phyloP scores from a whole-genome alignment of 2,329 filamentous ascomycete species.

The Botrytis fragariae region DNA sequence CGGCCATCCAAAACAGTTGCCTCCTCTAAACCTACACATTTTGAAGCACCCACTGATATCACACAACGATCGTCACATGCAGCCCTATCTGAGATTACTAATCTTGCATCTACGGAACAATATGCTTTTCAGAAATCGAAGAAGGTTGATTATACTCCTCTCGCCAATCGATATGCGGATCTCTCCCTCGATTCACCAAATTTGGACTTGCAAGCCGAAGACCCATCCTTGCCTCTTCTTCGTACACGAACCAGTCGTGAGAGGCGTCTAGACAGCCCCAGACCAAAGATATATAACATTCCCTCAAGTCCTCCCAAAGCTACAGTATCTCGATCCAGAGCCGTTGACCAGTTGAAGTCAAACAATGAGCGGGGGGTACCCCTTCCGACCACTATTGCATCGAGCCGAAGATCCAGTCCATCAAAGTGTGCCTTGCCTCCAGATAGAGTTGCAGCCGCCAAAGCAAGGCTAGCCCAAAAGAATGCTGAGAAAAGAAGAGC shows the following conservation, averaged over 20 bases:
- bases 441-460: constrained; percentile 39
- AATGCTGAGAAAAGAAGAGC: constrained; percentile 34
- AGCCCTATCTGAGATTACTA: constrained; percentile 35
- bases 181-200: constrained; percentile 26
- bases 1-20: constrained; percentile 27
- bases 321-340: constrained; percentile 26
- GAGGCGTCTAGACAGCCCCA: constrained; percentile 28
- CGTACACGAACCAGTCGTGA: constrained; percentile 26
- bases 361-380: constrained; percentile 21
- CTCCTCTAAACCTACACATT: constrained; percentile 19
- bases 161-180: constrained; percentile 27
- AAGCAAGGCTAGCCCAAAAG: constrained; percentile 37
- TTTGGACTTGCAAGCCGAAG: constrained; percentile 26
- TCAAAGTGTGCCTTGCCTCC: constrained; percentile 34
- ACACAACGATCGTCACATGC: constrained; percentile 24
- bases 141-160: constrained; percentile 32
- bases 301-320: constrained; percentile 35
- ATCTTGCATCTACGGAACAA: constrained; percentile 28
- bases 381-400: constrained; percentile 20
- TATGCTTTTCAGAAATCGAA: constrained; percentile 27
- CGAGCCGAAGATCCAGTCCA: constrained; percentile 29
- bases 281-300: constrained; percentile 35
- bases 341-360: constrained; percentile 24
- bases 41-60: constrained; percentile 23
- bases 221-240: constrained; percentile 24